Evolutionary conservation across 495 filamentous ascomycete species (phyloP), one percentile per base, ranked within the genome.

Genomic region (Aspergillus ostianus): DNA sequence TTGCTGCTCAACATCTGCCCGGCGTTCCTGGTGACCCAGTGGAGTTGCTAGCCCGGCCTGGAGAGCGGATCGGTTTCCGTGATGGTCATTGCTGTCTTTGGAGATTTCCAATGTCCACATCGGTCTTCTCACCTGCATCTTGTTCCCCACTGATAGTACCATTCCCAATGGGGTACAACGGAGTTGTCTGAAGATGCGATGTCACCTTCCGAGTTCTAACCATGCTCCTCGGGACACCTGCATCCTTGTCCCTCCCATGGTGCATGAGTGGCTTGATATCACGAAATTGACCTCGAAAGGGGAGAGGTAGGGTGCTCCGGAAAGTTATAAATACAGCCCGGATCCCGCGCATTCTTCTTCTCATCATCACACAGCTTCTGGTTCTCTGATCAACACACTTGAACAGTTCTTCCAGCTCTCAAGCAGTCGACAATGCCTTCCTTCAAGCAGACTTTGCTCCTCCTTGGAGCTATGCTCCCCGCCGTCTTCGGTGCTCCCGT

Each of bases 191-290:
- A 57, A 54, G 59, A 64, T 54, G 61, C 67, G 63, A 64, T 69
- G 67, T 69, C 55, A 69, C 67, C 67, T 62, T 64, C 53, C 56
- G 59, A 58, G 67, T 64, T 68, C 64, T 32, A 46, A 57, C 41
- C 23, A 51, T 19, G 49, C 52, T 52, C 29, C 6, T 6, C 20
- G 29, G 53, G 41, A 55, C 54, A 53, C 53, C 56, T 32, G 23
- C 23, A 58, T 56, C 61, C 64, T 64, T 57, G 56, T 57, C 51
- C 51, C 51, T 50, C 48, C 55, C 51, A 50, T 21, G 45, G 21
- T 26, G 47, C 50, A 55, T 45, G 51, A 29, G 51, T 18, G 51
- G 51, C 41, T 55, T 44, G 18, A 26, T 36, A 13, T 21, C 32
- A n/a, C 17, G 47, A 29, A 29, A 52, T 57, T 62, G 58, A 18